These are phyloP conservation scores for Neoboletus subvelutipes DNA, from an alignment of 768 basidiomycete genomes.

Conservation along the genomic window DNA sequence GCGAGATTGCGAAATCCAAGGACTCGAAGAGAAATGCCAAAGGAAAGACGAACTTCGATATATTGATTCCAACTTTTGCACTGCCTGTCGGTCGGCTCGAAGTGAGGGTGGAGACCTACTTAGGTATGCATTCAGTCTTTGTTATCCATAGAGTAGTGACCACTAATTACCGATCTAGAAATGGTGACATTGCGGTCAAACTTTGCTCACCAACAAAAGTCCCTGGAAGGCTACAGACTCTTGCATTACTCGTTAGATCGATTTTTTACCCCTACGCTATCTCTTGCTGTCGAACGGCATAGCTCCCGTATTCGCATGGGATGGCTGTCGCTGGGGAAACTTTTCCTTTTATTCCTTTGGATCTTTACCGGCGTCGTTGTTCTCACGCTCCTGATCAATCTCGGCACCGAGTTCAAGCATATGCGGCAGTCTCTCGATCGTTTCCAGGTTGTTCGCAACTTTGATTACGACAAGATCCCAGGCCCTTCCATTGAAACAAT, in stretches of 20 bases:
- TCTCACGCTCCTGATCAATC: conserved; percentile 22
- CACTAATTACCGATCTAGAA: conserved; percentile 38
- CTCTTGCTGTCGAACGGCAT: conserved; percentile 29
- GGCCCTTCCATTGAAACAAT: conserved; percentile 24
- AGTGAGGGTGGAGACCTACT: conserved; percentile 51
- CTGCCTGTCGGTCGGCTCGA: conserved; percentile 68
- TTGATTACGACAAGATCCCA: conserved; percentile 6
- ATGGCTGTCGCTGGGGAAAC: conserved; percentile 12
- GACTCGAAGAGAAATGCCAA: conserved; percentile 36
- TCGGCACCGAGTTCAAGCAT: conserved; percentile 28
- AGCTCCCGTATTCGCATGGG: conserved; percentile 7
- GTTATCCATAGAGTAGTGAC: not conserved
- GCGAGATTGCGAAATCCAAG: conserved; percentile 18
- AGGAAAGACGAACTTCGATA: conserved; percentile 36
- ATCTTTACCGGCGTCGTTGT: conserved; percentile 17
- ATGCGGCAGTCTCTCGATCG: conserved; percentile 27
- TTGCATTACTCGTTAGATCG: conserved; percentile 57
- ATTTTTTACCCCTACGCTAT: conserved; percentile 58
- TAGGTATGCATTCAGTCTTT: conserved; percentile 44
- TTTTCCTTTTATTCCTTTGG: conserved; percentile 16
- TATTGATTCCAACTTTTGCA: conserved; percentile 70
- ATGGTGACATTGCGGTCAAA: conserved; percentile 52
- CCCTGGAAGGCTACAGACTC: conserved; percentile 44
- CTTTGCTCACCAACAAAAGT: conserved; percentile 48
- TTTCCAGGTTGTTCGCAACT: conserved; percentile 6